Base-by-base conservation (phyloP, 2,329 filamentous ascomycete species). In the Monascus ruber region DNA sequence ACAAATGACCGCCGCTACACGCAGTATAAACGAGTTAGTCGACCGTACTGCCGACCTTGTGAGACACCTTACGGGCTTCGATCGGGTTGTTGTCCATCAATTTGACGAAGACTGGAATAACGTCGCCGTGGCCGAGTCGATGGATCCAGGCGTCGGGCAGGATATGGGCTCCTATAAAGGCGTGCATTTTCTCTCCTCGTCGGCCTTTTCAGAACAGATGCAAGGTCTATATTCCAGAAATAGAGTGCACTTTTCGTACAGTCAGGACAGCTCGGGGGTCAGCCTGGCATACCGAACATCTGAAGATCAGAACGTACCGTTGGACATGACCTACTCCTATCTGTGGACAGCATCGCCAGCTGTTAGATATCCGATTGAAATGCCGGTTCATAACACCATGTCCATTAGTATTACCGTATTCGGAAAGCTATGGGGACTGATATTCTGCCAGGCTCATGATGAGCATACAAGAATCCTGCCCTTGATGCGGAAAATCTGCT, bases 381-480 rank as follows among this genome's bases (percentile, higher is more conserved):
- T 94, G 87, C 81, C 80, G 5, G 86, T 94, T 0, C 78, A 86
- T n/a, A 85, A 85, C 0, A 94, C 85, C 47, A 94, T 94, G 86
- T 94, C 86, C 0, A 87, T 94, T 44, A 93, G 86, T 1, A 84
- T 94, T 53, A 91, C 86, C 47, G 84, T 84, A 0, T 91, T 93
- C 50, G 72, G 76, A 48, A 83, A 93, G 50, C 65, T 94, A 0
- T 94, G 87, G 88, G 88, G 87, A 0, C 65, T 94, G 26, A 86
- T 94, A 32, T 79, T 85, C 1, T 94, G 86, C 44, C 87, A 94
- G 55, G 77, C 81, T 0, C 94, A 94, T 50, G 86, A 83, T 0
- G 46, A 73, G 34, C 86, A 86, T 4, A 93, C 91, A 85, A 74
- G 87, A n/a, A 85, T 94, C 0, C 85, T 85, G 0, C 94, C 94